Percentiles rank a stretch among this genome's conserved stretches.
Conservation (phyloP, 2,329 filamentous ascomycete genomes). For the Lizonia empirigonia region DNA sequence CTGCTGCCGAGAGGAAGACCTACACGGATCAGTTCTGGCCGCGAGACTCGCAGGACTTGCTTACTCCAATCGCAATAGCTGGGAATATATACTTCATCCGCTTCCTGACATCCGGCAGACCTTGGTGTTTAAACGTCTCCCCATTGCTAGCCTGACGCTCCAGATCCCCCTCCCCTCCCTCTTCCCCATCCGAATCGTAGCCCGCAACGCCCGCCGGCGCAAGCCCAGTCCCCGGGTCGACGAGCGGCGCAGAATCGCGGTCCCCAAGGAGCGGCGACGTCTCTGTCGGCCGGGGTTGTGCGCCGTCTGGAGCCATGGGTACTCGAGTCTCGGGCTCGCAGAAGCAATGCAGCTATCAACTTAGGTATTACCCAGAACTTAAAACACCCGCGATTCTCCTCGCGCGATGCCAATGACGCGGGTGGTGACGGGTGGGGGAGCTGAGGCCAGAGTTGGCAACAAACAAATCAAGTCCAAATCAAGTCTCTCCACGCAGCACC, state of each 20-base stretch:
- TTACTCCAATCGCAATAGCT: conserved; percentile 66
- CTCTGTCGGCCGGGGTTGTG: conserved; percentile 37
- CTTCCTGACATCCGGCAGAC: conserved; percentile 56
- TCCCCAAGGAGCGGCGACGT: conserved; percentile 54
- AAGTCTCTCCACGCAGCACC: no score
- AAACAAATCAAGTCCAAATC: no score
- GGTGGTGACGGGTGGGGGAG: no score
- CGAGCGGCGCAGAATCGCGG: conserved; percentile 2
- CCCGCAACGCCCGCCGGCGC: conserved; percentile 25
- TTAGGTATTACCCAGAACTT: neutral
- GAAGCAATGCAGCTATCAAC: neutral
- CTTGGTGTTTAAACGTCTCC: conserved; percentile 49
- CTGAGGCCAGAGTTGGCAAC: no score
- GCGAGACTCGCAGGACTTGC: conserved; percentile 20
- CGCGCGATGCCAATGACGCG: no score
- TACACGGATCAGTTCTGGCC: conserved; percentile 36
- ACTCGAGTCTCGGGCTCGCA: neutral
- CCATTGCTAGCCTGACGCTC: conserved; percentile 44
- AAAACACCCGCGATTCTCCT: neutral
- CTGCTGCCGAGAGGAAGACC: conserved; percentile 73
- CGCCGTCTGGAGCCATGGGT: conserved; percentile 5
- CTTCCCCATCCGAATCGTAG: conserved; percentile 15
- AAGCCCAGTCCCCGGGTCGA: conserved; percentile 35
- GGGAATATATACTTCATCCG: conserved; percentile 64
- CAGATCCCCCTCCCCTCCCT: conserved; percentile 36